These are phyloP conservation scores for Kwoniella dejecticola DNA, from an alignment of 768 basidiomycete genomes.

Conservation along the genomic window DNA sequence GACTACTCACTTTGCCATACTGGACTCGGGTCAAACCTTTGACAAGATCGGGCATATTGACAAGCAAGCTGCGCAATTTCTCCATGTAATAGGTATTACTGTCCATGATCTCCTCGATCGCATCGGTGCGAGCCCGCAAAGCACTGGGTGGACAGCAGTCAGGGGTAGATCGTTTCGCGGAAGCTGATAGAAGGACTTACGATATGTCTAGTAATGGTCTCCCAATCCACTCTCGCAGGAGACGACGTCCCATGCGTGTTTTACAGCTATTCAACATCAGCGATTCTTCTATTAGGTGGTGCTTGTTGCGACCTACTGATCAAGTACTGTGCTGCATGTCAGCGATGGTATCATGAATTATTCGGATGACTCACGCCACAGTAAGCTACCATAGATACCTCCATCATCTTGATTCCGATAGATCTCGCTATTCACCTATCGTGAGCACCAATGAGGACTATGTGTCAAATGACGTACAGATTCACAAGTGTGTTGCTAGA, in stretches of 20 bases:
- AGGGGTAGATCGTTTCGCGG: neutral
- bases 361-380: constrained; percentile 60
- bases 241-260: constrained; percentile 83
- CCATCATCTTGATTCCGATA: constrained; percentile 86
- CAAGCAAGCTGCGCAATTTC: constrained; percentile 69
- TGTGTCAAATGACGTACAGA: constrained; percentile 58
- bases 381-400: constrained; percentile 70
- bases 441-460: neutral
- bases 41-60: constrained; percentile 77
- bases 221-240: constrained; percentile 83
- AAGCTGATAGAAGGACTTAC: constrained; percentile 56
- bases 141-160: constrained; percentile 58
- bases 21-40: constrained; percentile 84
- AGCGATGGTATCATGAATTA: constrained; percentile 3
- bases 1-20: constrained; percentile 73
- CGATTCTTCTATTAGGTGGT: neutral
- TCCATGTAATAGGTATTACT: constrained; percentile 65
- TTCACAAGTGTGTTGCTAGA: constrained; percentile 85
- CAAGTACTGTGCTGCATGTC: constrained; percentile 61
- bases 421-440: constrained; percentile 66
- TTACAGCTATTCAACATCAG: constrained; percentile 59
- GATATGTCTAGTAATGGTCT: constrained; percentile 73
- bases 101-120: constrained; percentile 76
- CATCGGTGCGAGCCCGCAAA: constrained; percentile 74
- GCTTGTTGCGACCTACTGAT: constrained; percentile 58